Base-by-base conservation (phyloP, 139 green algal species). In the Nannochloris sp. region DNA sequence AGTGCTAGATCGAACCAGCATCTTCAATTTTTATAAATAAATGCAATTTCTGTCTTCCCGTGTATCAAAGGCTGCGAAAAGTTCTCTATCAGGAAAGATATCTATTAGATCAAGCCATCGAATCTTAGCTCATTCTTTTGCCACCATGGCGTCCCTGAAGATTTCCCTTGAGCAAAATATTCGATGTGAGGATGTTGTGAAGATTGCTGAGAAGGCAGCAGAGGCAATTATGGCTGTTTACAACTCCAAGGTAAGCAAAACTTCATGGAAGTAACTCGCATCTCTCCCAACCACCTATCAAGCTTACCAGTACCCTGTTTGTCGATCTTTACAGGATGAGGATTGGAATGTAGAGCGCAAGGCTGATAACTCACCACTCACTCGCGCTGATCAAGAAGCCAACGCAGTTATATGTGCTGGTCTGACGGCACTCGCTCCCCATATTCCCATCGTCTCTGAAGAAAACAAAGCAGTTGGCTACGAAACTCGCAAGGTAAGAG, bases 391-490 rank as follows among this genome's bases (percentile, higher is more conserved):
- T 76, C 64, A 56, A 8, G 80, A 85, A 13, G 84, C 83, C 42
- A 93, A 95, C 65, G 30, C 51, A 0, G 54, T 94, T 34, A 95
- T 95, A 29, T 93, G 86, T 54, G 60, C 80, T 3, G 79, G 66
- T 13, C 71, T 90, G 47, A 34, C 44, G 29, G 37, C 64, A 23
- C 54, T 78, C 2, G 75, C 67, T 0, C 89, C 89, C 0, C 86
- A 94, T 75, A 77, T 96, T 15, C 89, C 89, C 33, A 95, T 96
- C 62, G 77, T 95, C 6, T 88, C 77, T 15, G 89, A 96, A 71
- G 89, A 96, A 65, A 93, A 86, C 48, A 77, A 76, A 33, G 51
- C 81, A 44, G 55, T 82, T 45, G 45, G 78, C 3, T 85, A 86
- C 54, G 68, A 78, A 1, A 77, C 85, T 2, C 73, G 87, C 44